Percentiles rank a stretch among this genome's conserved stretches.
Evolutionary conservation across 345 rosid genomes (phyloP).

Genomic region (Eucalyptus regnans): DNA sequence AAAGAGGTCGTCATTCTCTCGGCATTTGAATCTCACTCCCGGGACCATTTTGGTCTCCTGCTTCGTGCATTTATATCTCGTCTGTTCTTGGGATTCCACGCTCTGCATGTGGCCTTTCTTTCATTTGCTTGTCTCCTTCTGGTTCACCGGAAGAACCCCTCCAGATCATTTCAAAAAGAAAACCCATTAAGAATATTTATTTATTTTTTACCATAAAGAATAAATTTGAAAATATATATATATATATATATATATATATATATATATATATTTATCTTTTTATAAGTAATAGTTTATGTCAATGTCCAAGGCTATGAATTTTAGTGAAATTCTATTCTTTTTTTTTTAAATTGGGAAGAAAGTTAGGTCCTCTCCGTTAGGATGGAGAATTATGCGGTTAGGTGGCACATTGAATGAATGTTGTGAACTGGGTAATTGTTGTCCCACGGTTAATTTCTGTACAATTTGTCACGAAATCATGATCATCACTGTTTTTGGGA

Average conservation of each 20-base stretch:
- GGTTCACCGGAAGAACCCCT: neutral
- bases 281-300: neutral
- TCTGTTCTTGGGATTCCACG: neutral
- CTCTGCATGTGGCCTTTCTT: neutral
- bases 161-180: neutral
- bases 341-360: neutral
- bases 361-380: neutral
- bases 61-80: neutral
- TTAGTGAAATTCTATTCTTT: neutral
- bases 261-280: no score
- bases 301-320: neutral
- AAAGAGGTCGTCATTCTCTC: conserved; percentile 23
- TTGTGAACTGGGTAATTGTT: neutral
- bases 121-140: neutral
- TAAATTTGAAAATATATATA: neutral
- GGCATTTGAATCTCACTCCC: neutral
- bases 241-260: no score
- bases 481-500: neutral
- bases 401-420: neutral
- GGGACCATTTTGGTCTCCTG: neutral
- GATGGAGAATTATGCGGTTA: neutral
- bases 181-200: neutral
- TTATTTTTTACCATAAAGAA: neutral
- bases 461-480: neutral
- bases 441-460: neutral